Conservation (phyloP, 1,284 basidiomycete genomes). For the Trichosporon sp. region DNA sequence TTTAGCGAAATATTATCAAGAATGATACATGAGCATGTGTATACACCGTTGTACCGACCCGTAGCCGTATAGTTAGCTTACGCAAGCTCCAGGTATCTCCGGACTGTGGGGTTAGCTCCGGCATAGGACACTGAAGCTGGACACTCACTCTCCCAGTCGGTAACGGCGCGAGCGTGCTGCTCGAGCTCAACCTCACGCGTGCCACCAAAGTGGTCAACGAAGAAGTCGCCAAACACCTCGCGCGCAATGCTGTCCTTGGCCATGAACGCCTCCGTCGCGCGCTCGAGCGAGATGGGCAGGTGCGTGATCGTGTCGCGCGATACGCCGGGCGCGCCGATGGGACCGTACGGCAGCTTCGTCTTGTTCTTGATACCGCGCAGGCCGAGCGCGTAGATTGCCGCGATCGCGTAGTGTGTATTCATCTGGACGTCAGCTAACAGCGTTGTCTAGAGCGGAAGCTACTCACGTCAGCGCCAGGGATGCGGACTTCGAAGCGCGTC, state of each 20-base stretch:
- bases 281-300: slow-evolving; percentile 70
- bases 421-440: slow-evolving; percentile 34
- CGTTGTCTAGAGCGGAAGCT: no score
- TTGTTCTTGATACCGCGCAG: slow-evolving; percentile 79
- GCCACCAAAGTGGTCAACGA: slow-evolving; percentile 89
- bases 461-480: slow-evolving; percentile 90
- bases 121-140: background rate
- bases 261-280: slow-evolving; percentile 76
- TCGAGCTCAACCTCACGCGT: slow-evolving; percentile 84
- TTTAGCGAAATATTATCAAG: no score
- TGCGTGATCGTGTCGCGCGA: slow-evolving; percentile 54
- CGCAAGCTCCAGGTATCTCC: background rate
- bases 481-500: slow-evolving; percentile 81
- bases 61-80: slow-evolving; percentile 2
- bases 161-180: slow-evolving; percentile 81
- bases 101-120: background rate
- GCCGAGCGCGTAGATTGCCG: slow-evolving; percentile 79
- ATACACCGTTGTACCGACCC: background rate
- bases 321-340: slow-evolving; percentile 53
- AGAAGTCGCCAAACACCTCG: slow-evolving; percentile 77
- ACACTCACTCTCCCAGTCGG: slow-evolving; percentile 80
- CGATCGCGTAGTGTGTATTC: slow-evolving; percentile 81
- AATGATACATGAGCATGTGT: no score
- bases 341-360: slow-evolving; percentile 62
- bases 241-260: slow-evolving; percentile 69